Evolutionary conservation across 208 protist genomes (phyloP), one percentile per base, ranked within the genome.

Genomic region (Lotmaria passim): DNA sequence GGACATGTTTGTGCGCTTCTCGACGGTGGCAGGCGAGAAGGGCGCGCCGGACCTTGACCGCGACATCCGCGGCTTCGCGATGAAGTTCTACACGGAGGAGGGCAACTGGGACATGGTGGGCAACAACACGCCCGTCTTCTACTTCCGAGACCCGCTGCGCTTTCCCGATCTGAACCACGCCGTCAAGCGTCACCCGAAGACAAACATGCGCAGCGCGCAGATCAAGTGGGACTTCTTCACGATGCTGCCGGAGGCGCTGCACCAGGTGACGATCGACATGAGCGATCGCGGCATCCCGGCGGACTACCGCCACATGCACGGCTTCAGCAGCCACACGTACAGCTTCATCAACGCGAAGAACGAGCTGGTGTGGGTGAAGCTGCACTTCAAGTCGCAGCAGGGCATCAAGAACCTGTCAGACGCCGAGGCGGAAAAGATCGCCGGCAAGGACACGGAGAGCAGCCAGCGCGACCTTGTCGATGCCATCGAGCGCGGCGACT

Each of bases 81-180:
- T 59, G 90, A 95, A 65, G 44, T 50, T 50, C 44, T 50, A 50
- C n/a, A 50, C 44, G n/a, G 44, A 50, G 44, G 44, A 50, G 91
- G 91, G 36, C 64, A 95, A 93, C 68, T 96, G 61, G 65, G 91
- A 96, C 70, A 55, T 96, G 60, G 81, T 92, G 30, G 86, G 87
- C 66, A 94, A 92, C 65, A 91, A 79, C 57, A 82, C 59, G 14
- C 87, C 90, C 39, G 86, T 96, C 0, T 96, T 96, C 75, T 94
- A 93, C 66, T 79, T 96, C 61, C 36, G 73, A 14, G 66, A 81
- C 43, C 28, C 72, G 34, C 26, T 70, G 28, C 55, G 47, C 59
- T 76, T 77, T 47, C 50, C 78, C 55, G 90, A 95, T 57, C 83
- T 93, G 26, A 89, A 93, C 57, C 90, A 95, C 68, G 74, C 89